Evolutionary conservation across 768 basidiomycete species (phyloP).

Genomic region (Termitomyces sp.): DNA sequence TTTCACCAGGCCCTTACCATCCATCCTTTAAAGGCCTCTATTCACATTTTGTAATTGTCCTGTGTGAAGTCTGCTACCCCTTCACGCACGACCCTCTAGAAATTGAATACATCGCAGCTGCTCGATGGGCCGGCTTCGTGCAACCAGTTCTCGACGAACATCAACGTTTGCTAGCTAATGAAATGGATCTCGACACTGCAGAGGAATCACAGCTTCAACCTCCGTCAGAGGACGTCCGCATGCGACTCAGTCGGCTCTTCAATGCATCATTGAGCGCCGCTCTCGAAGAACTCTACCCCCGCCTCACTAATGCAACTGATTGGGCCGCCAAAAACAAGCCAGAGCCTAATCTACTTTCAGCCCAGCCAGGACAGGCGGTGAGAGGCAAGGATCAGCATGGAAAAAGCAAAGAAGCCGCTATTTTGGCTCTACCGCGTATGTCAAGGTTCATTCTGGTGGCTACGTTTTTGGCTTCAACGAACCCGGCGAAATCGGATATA

Average conservation of each 20-base stretch:
- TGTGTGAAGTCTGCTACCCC: conserved; percentile 57
- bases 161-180: conserved; percentile 11
- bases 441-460: conserved; percentile 11
- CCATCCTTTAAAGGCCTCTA: conserved; percentile 55
- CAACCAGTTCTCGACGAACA: conserved; percentile 59
- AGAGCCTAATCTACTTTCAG: conserved; percentile 31
- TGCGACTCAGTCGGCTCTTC: conserved; percentile 62
- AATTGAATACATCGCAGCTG: conserved; percentile 69
- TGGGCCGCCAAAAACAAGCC: conserved; percentile 56
- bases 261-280: conserved; percentile 56
- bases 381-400: background rate
- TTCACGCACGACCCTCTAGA: conserved; percentile 67
- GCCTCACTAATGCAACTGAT: conserved; percentile 54
- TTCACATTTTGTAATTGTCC: conserved; percentile 50
- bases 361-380: conserved; percentile 18
- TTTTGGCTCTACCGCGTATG: background rate
- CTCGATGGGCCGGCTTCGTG: conserved; percentile 78
- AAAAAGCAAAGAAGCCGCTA: conserved; percentile 25
- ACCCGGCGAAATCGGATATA: conserved; percentile 75
- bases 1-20: conserved; percentile 35
- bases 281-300: conserved; percentile 64
- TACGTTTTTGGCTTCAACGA: conserved; percentile 73
- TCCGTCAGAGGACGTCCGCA: conserved; percentile 53
- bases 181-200: conserved; percentile 17
- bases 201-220: conserved; percentile 19